phyloP scores from a whole-genome alignment of 257 asterid species.

The Orobanche coerulescens region DNA sequence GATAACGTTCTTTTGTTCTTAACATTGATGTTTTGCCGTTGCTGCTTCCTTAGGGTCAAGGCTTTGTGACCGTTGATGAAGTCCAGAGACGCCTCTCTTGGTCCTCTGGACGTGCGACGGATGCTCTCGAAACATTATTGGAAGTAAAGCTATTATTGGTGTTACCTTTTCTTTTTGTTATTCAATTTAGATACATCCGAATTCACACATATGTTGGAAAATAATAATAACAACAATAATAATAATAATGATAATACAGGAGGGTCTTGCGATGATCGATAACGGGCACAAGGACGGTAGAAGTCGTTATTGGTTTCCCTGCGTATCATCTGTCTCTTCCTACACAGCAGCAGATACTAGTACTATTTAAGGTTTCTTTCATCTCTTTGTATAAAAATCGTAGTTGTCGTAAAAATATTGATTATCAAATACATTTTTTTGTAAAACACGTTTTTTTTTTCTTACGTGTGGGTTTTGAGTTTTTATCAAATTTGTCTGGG shows the following conservation, averaged over 20 bases:
- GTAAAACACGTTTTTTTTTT: too few relatives aligned
- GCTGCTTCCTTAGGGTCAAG: constrained; percentile 56
- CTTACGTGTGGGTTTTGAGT: too few relatives aligned
- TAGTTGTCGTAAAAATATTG: too few relatives aligned
- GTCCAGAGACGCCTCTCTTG: constrained; percentile 75
- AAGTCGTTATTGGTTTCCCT: constrained; percentile 90
- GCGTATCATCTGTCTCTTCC: constrained; percentile 58
- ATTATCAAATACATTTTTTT: too few relatives aligned
- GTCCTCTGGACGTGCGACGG: constrained; percentile 87
- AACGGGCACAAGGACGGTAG: constrained; percentile 72
- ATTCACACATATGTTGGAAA: neutral
- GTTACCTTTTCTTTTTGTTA: neutral
- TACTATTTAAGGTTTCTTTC: constrained; percentile 24
- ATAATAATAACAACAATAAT: too few relatives aligned
- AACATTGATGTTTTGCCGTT: neutral
- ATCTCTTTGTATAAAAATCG: constrained; percentile 1
- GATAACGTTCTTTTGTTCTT: neutral
- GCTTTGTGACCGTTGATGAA: constrained; percentile 84
- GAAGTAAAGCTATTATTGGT: constrained; percentile 49
- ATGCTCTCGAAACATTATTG: constrained; percentile 81
- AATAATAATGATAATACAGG: constrained; percentile 34
- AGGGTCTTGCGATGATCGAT: constrained; percentile 86
- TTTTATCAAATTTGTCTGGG: too few relatives aligned
- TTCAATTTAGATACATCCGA: neutral
- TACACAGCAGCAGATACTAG: constrained; percentile 36